A percentile compares a stretch with the other conserved stretches of the same genome.
Conservation (phyloP, 805 yeast genomes). For the Cyberlindnera maritima region DNA sequence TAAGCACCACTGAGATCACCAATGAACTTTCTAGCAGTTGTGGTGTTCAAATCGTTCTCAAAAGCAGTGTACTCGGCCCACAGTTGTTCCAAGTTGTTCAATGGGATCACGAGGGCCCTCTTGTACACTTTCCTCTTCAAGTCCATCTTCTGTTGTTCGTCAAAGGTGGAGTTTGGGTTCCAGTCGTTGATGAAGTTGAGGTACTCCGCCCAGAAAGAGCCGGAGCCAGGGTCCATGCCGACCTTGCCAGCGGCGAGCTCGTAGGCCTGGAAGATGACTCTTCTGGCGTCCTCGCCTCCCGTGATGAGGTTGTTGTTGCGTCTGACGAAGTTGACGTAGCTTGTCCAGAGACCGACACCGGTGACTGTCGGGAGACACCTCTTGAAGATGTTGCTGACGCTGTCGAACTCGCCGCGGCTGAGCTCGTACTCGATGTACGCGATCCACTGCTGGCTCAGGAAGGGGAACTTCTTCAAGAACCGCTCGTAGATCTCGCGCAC, state of each 20-base stretch:
- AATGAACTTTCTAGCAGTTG: conserved; percentile 81
- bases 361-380: conserved; percentile 60
- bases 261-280: conserved; percentile 73
- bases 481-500: conserved; percentile 57
- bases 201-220: conserved; percentile 78
- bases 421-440: conserved; percentile 64
- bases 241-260: conserved; percentile 77
- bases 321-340: conserved; percentile 77
- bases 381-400: conserved; percentile 64
- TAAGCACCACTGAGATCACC: conserved; percentile 80
- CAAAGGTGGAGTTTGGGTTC: conserved; percentile 81
- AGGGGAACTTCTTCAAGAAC: conserved; percentile 63
- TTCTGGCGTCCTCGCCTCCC: conserved; percentile 79
- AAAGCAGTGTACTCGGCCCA: conserved; percentile 83
- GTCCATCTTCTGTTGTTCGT: conserved; percentile 77
- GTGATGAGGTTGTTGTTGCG: conserved; percentile 64
- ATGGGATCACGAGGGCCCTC: conserved; percentile 71
- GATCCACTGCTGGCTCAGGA: conserved; percentile 72
- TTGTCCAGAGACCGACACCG: conserved; percentile 68
- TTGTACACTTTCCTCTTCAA: conserved; percentile 70
- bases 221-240: conserved; percentile 73
- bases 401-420: conserved; percentile 59
- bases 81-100: conserved; percentile 65
- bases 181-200: conserved; percentile 73
- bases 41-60: conserved; percentile 72